Conservation (phyloP, 345 rosid species). For the Brassica nigra region DNA sequence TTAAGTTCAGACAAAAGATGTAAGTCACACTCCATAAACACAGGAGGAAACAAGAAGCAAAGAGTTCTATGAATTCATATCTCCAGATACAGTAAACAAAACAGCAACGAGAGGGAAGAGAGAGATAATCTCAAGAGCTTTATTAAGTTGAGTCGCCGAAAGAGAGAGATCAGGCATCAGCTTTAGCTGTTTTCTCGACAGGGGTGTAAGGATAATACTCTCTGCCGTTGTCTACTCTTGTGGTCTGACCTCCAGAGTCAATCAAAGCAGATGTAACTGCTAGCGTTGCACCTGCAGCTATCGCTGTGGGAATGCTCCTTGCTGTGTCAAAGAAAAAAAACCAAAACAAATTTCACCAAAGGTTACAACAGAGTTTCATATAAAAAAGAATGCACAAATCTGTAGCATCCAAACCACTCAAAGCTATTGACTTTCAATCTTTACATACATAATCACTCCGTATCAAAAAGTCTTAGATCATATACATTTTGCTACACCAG, state of each 20-base stretch:
- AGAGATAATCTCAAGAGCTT: conserved; percentile 27
- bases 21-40: conserved; percentile 20
- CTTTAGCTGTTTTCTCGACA: conserved; percentile 72
- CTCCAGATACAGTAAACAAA: conserved; percentile 42
- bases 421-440: not conserved
- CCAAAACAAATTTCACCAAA: not conserved
- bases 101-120: not conserved
- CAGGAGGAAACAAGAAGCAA: conserved; percentile 25
- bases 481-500: not conserved
- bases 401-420: not conserved
- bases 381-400: not conserved
- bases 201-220: conserved; percentile 85
- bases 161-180: conserved; percentile 49
- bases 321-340: conserved; percentile 47
- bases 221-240: conserved; percentile 82
- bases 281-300: conserved; percentile 85
- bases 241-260: conserved; percentile 92
- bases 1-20: conserved; percentile 28
- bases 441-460: not conserved
- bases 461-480: not conserved
- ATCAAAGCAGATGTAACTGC: conserved; percentile 82
- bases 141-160: conserved; percentile 16
- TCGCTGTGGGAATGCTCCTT: conserved; percentile 78
- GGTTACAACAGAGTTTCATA: not conserved
- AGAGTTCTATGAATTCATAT: conserved; percentile 45